phyloP scores from a whole-genome alignment of 1,284 basidiomycete genomes.

The Cutaneotrichosporon sp. region DNA sequence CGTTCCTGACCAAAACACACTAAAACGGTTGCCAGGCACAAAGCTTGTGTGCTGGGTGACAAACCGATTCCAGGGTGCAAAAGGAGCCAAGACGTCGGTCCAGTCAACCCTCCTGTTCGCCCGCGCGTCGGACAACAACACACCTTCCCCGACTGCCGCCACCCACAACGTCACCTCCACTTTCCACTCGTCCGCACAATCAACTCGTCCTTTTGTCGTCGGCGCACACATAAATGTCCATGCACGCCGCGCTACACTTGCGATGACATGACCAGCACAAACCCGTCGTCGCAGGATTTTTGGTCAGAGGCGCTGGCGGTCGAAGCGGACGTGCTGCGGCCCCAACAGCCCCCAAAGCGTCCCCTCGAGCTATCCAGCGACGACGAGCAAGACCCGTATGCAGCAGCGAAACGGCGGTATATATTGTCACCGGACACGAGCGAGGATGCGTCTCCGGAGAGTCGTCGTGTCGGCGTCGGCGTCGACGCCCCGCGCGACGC shows the following conservation, averaged over 20 bases:
- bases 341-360: not conserved
- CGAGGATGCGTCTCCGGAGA: not conserved
- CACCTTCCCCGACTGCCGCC: not conserved
- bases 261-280: slow-evolving; percentile 8
- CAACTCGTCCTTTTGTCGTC: no score
- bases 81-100: no score
- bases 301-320: slow-evolving; percentile 11
- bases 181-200: not conserved
- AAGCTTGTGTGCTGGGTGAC: no score
- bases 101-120: no score
- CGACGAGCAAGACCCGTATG: not conserved
- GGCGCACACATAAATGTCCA: not conserved
- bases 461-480: not conserved
- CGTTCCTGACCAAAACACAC: no score
- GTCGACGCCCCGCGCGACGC: not conserved
- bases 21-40: no score
- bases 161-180: not conserved
- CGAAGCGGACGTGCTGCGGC: not conserved
- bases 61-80: no score
- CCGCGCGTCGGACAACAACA: no score
- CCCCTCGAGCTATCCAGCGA: not conserved
- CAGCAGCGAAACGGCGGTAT: not conserved
- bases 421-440: not conserved
- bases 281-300: slow-evolving; percentile 6
- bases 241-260: no score